A percentile compares a stretch with the other conserved stretches of the same genome.
These are phyloP conservation scores for Coemansia nantahalensis DNA, from an alignment of 192 early-diverging fungal species.

Conservation along the genomic window DNA sequence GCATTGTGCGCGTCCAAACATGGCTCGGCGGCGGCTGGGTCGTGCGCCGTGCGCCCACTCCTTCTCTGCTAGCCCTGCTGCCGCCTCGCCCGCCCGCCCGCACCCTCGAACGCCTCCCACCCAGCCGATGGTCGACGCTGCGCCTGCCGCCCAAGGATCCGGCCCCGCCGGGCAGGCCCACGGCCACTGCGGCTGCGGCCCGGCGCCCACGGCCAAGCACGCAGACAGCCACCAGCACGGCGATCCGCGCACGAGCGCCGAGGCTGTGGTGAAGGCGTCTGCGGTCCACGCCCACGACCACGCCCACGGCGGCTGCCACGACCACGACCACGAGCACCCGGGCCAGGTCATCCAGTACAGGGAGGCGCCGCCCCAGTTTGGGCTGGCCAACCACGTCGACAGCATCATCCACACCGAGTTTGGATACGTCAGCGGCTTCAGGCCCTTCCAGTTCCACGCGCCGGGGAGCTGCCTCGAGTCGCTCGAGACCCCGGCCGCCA, in stretches of 20 bases:
- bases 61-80: too few species aligned
- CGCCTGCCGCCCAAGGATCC: neutral
- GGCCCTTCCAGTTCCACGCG: constrained; percentile 50
- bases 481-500: constrained; percentile 1
- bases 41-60: too few species aligned
- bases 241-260: neutral
- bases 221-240: neutral
- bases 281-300: constrained; percentile 14
- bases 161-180: neutral
- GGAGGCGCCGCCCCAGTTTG: constrained; percentile 49
- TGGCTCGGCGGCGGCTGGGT: too few species aligned
- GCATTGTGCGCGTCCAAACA: too few species aligned
- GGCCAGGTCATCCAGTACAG: constrained; percentile 42
- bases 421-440: constrained; percentile 48
- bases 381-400: constrained; percentile 47
- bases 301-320: constrained; percentile 21
- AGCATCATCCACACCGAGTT: constrained; percentile 52
- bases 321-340: constrained; percentile 26
- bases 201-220: neutral
- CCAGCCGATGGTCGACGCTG: constrained; percentile 1
- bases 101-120: too few species aligned
- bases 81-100: too few species aligned
- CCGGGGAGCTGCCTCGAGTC: constrained; percentile 54
- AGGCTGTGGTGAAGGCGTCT: too few species aligned
- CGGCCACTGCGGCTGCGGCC: constrained; percentile 4